Evolutionary conservation across 108 stramenopile species (phyloP), one percentile per base, ranked within the genome.

Genomic region (Aurantiochytrium sp.): DNA sequence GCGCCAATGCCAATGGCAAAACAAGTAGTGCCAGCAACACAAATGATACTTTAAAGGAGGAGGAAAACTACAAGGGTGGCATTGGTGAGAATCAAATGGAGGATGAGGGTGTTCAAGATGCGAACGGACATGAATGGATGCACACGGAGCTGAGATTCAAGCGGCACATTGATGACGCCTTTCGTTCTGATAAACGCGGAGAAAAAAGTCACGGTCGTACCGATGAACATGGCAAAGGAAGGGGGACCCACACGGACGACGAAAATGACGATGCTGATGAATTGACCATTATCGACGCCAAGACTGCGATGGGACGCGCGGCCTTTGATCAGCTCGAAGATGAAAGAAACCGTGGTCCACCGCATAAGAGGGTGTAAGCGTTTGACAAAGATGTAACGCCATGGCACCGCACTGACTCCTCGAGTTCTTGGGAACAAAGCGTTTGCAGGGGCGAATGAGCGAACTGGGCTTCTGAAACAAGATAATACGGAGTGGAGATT

Each of bases 81-180:
- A 47, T 83, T 83, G 76, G 76, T 28, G 76, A 83, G 76, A 83
- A 83, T 35, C 49, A 28, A 8, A 83, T 83, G 76, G 76, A 83
- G 4, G 76, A 83, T 23, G 76, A 83, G 3, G 76, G 51, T 18
- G 49, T 83, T 0, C 64, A 28, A 69, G 64, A 69, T 16, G 64
- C 64, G 4, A 53, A 83, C 51, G 51, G 76, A 6, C 44, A 8
- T 12, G 76, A 47, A 8, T 83, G 76, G 76, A 83, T 83, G 76
- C 76, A 53, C 76, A 53, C 51, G 28, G 76, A 83, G 23, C 51
- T 83, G 19, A 10, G 51, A 12, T 83, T 83, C 4, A 47, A 28
- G 28, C 19, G 76, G n/a, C 76, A 83, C 5, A 83, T 83, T 53
- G 76, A 83, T 1, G 76, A 83, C 51, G 49, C 45, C n/a, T 83